These are phyloP conservation scores for Pseudopyricularia cyperi DNA, from an alignment of 2,329 filamentous ascomycete genomes.

Conservation along the genomic window DNA sequence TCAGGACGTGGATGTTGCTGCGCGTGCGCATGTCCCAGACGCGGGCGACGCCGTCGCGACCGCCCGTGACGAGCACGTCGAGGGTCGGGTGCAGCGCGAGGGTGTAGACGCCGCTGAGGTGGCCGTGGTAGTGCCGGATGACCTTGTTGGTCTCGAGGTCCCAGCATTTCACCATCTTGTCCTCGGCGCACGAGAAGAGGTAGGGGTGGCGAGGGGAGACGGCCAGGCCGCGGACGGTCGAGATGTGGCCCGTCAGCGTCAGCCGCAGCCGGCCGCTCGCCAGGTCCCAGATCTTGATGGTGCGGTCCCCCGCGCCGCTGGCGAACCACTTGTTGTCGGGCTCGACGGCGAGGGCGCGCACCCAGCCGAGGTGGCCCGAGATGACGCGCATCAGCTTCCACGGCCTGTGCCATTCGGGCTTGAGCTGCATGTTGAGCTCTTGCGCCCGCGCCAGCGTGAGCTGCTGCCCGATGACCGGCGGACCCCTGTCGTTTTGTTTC, in stretches of 20 bases:
- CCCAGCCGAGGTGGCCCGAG: constrained; percentile 92
- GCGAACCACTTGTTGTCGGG: constrained; percentile 97
- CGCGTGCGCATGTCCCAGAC: constrained; percentile 99
- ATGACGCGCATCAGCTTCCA: constrained; percentile 99
- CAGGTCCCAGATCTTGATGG: constrained; percentile 98
- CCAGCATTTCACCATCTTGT: constrained; percentile 99
- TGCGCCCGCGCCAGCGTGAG: constrained; percentile 17
- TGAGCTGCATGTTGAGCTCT: constrained; percentile 30
- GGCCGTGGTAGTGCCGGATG: constrained; percentile 93
- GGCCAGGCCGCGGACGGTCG: constrained; percentile 80
- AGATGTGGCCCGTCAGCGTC: constrained; percentile 89
- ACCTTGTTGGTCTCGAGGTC: constrained; percentile 99
- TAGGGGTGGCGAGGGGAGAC: constrained; percentile 92
- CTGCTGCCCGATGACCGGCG: constrained; percentile 16
- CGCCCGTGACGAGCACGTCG: constrained; percentile 88
- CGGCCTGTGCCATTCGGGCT: constrained; percentile 91
- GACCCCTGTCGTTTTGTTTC: background rate
- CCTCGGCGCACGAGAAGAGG: constrained; percentile 92
- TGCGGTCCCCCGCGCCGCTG: constrained; percentile 85
- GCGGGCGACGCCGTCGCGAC: constrained; percentile 82
- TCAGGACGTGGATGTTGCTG: constrained; percentile 87
- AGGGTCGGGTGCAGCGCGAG: constrained; percentile 86
- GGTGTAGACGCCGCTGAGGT: constrained; percentile 91
- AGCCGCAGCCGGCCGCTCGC: constrained; percentile 73
- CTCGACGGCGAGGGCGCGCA: constrained; percentile 77